These are phyloP conservation scores for Fermentozyma sake DNA, from an alignment of 1,139 yeast species.

Conservation along the genomic window DNA sequence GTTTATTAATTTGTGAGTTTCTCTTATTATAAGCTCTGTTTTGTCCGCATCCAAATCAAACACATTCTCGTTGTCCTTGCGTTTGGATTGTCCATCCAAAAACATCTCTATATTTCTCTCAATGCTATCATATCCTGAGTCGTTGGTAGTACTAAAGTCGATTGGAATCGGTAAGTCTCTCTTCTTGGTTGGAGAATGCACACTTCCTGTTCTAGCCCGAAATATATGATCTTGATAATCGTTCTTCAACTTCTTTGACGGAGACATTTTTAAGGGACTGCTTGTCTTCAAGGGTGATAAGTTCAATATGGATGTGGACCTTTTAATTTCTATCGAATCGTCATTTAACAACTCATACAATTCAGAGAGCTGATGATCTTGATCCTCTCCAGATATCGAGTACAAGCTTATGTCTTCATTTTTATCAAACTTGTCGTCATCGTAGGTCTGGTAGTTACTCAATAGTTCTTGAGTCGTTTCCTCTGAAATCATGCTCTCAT, in stretches of 20 bases:
- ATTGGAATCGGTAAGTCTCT: constrained; percentile 1
- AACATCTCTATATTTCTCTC: constrained; percentile 10
- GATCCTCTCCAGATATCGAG: constrained; percentile 6
- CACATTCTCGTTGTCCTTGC: neutral
- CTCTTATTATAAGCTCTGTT: constrained; percentile 23
- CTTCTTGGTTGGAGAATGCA: constrained; percentile 12
- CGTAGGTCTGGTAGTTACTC: constrained; percentile 9
- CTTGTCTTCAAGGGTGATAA: constrained; percentile 10
- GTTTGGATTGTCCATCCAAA: constrained; percentile 2
- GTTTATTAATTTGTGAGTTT: constrained; percentile 26
- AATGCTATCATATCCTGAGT: constrained; percentile 9
- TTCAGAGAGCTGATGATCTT: constrained; percentile 8
- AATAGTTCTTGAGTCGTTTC: constrained; percentile 15
- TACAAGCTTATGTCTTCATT: constrained; percentile 13
- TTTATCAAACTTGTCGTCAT: too few relatives aligned
- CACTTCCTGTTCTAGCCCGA: constrained; percentile 11
- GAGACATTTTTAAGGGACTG: constrained; percentile 12
- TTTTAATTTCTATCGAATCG: constrained; percentile 12
- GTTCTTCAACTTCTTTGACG: constrained; percentile 14
- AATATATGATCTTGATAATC: constrained; percentile 18
- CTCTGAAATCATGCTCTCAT: too few relatives aligned
- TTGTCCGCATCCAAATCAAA: constrained; percentile 11
- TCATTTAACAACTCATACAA: constrained; percentile 12
- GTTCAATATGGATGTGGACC: too few relatives aligned
- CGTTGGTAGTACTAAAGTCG: constrained; percentile 2